Evolutionary conservation across 495 filamentous ascomycete species (phyloP).

Genomic region (Annulohypoxylon nitens): DNA sequence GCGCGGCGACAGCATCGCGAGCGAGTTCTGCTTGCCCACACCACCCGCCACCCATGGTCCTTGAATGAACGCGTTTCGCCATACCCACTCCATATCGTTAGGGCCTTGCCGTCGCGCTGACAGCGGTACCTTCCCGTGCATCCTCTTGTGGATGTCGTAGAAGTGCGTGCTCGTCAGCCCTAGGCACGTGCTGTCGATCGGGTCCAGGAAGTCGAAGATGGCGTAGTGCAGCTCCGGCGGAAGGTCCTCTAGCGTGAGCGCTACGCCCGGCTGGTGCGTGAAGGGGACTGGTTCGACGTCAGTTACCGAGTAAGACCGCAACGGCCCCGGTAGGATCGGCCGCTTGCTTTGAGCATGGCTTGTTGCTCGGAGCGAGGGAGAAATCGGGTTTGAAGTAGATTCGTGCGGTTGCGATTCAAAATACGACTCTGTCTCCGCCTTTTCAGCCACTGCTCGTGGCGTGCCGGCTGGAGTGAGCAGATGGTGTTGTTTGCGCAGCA

Average conservation of each 20-base stretch:
- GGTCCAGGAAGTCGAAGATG: slow-evolving; percentile 67
- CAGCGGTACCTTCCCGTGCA: slow-evolving; percentile 64
- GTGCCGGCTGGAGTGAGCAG: slow-evolving; percentile 28
- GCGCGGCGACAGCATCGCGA: slow-evolving; percentile 56
- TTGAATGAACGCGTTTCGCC: slow-evolving; percentile 57
- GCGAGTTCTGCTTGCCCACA: slow-evolving; percentile 50
- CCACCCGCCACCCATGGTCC: slow-evolving; percentile 52
- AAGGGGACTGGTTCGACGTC: slow-evolving; percentile 61
- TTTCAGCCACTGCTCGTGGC: slow-evolving; percentile 33
- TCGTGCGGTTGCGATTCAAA: slow-evolving; percentile 29
- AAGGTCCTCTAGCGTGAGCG: slow-evolving; percentile 60
- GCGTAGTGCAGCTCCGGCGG: slow-evolving; percentile 70
- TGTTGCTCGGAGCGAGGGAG: slow-evolving; percentile 9
- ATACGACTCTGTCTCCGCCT: slow-evolving; percentile 37
- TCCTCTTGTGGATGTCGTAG: slow-evolving; percentile 64
- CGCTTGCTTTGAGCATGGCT: slow-evolving; percentile 15
- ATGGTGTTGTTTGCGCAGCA: slow-evolving; percentile 31
- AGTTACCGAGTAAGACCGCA: slow-evolving; percentile 62
- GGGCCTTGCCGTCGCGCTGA: slow-evolving; percentile 63
- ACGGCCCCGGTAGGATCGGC: slow-evolving; percentile 28
- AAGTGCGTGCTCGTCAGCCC: slow-evolving; percentile 64
- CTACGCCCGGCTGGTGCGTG: slow-evolving; percentile 53
- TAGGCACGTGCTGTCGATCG: slow-evolving; percentile 68
- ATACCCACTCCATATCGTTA: slow-evolving; percentile 68
- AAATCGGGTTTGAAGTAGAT: slow-evolving; percentile 21